Evolutionary conservation across 345 rosid species (phyloP).

Genomic region (Eutrema yunnanense): DNA sequence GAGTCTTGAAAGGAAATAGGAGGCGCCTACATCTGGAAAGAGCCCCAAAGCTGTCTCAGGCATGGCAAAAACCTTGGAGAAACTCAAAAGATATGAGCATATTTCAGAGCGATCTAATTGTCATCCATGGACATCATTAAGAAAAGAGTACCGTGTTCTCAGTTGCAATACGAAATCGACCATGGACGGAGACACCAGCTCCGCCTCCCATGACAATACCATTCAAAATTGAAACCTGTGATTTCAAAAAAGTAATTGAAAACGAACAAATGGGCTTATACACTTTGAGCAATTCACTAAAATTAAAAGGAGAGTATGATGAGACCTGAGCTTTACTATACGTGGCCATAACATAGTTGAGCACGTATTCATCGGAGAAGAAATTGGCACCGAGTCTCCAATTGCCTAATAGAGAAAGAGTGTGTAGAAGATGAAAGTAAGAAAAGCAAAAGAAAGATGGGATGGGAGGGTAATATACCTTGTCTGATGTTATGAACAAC

Average conservation of each 20-base stretch:
- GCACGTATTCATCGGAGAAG: slow-evolving; percentile 40
- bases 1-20: slow-evolving; percentile 82
- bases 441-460: not conserved
- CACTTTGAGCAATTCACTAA: not conserved
- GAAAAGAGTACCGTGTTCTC: slow-evolving; percentile 55
- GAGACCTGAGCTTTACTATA: slow-evolving; percentile 62
- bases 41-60: slow-evolving; percentile 82
- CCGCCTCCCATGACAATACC: slow-evolving; percentile 98
- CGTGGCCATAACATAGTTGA: slow-evolving; percentile 71
- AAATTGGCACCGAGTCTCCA: slow-evolving; percentile 53
- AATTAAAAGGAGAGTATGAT: not conserved
- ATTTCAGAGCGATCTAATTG: not conserved
- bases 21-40: slow-evolving; percentile 87
- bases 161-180: slow-evolving; percentile 73
- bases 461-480: not conserved
- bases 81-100: slow-evolving; percentile 12
- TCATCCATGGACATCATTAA: slow-evolving; percentile 3
- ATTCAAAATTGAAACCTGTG: slow-evolving; percentile 67
- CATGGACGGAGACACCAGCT: slow-evolving; percentile 69
- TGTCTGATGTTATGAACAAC: slow-evolving; percentile 19
- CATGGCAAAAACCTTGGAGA: slow-evolving; percentile 72
- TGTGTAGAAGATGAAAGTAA: not conserved
- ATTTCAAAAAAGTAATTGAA: not conserved
- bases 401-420: slow-evolving; percentile 31
- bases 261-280: not conserved